These are phyloP conservation scores for Leccinum rimulosum DNA, from an alignment of 768 basidiomycete species.

Conservation along the genomic window DNA sequence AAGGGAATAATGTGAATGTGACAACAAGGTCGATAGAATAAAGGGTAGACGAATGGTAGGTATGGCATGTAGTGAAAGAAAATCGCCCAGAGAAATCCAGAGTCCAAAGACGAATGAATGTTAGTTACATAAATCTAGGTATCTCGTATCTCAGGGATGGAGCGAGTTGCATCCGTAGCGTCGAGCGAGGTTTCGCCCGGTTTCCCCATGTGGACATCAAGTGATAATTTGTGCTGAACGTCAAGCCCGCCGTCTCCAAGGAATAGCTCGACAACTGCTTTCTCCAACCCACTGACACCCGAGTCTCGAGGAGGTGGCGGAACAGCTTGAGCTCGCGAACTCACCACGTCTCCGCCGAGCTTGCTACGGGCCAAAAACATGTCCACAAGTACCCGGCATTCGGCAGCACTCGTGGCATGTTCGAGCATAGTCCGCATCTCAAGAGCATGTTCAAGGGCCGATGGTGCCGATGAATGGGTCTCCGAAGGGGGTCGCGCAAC, in stretches of 20 bases:
- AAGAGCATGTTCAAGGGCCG: conserved; percentile 46
- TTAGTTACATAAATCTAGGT: conserved; percentile 1
- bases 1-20: conserved; percentile 13
- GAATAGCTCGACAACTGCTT: conserved; percentile 48
- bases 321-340: conserved; percentile 28
- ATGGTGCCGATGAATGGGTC: conserved; percentile 18
- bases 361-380: conserved; percentile 73
- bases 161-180: not conserved
- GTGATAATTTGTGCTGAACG: not conserved
- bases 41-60: conserved; percentile 12
- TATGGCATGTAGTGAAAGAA: conserved; percentile 11
- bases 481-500: conserved; percentile 13
- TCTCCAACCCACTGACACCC: conserved; percentile 37
- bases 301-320: conserved; percentile 37
- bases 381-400: conserved; percentile 82
- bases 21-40: conserved; percentile 13
- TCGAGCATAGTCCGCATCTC: conserved; percentile 69
- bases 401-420: conserved; percentile 70
- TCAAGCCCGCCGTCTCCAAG: conserved; percentile 27
- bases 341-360: conserved; percentile 34
- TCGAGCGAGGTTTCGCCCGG: not conserved
- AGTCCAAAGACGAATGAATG: not conserved
- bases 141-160: conserved; percentile 22
- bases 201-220: not conserved
- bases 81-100: conserved; percentile 8